A percentile compares a stretch with the other conserved stretches of the same genome.
Evolutionary conservation across 2,329 filamentous ascomycete genomes (phyloP).

Genomic region (Diaporthe ilicicola): DNA sequence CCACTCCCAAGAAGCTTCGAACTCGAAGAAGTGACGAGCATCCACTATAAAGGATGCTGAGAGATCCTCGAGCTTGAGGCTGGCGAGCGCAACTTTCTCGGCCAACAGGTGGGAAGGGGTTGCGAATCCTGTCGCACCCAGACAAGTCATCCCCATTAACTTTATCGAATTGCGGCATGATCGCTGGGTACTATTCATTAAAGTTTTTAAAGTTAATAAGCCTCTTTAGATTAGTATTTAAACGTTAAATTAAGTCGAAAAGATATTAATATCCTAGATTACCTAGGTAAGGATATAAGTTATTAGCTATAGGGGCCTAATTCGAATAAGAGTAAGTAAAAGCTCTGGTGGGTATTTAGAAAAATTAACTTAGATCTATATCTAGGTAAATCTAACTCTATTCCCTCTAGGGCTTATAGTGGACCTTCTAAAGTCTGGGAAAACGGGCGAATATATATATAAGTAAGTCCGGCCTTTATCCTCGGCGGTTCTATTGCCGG

Average conservation of each 20-base stretch:
- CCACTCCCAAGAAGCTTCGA: slow-evolving; percentile 40
- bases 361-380: slow-evolving; percentile 36
- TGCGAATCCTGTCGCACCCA: slow-evolving; percentile 34
- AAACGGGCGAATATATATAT: slow-evolving; percentile 42
- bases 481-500: slow-evolving; percentile 43
- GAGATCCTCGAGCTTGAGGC: slow-evolving; percentile 42
- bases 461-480: slow-evolving; percentile 41
- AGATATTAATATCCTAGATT: slow-evolving; percentile 36
- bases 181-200: slow-evolving; percentile 41
- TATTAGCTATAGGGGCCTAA: slow-evolving; percentile 14
- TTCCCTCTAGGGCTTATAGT: slow-evolving; percentile 46
- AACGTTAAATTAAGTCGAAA: slow-evolving; percentile 36
- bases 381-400: slow-evolving; percentile 32
- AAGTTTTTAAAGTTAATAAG: slow-evolving; percentile 43
- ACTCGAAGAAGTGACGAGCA: slow-evolving; percentile 42
- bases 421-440: slow-evolving; percentile 42
- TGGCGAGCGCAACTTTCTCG: slow-evolving; percentile 37
- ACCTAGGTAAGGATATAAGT: slow-evolving; percentile 31
- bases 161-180: slow-evolving; percentile 34
- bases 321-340: slow-evolving; percentile 32
- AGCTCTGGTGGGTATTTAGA: slow-evolving; percentile 29
- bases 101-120: slow-evolving; percentile 36
- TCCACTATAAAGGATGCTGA: slow-evolving; percentile 43
- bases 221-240: slow-evolving; percentile 35
- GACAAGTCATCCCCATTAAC: slow-evolving; percentile 11